Conservation (phyloP, 2,329 filamentous ascomycete species). For the Trichoderma breve region DNA sequence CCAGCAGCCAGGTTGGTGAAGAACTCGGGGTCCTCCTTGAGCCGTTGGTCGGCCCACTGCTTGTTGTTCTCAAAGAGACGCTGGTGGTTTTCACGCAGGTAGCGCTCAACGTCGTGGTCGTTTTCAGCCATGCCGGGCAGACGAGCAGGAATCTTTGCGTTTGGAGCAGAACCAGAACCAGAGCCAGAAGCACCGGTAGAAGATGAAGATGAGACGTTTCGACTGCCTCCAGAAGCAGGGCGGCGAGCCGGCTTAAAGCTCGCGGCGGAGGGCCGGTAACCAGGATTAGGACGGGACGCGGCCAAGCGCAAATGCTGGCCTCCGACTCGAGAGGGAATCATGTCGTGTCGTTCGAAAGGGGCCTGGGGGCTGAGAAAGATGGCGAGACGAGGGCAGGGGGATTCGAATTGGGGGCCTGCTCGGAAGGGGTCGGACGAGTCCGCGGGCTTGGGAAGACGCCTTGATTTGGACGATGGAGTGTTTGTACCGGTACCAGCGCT, state of each 20-base stretch:
- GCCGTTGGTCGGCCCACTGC: conserved; percentile 61
- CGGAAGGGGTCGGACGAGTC: conserved; percentile 1
- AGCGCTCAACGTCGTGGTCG: conserved; percentile 46
- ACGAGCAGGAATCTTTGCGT: not conserved
- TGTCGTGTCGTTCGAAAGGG: not conserved
- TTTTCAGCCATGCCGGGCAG: conserved; percentile 18
- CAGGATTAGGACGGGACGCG: not conserved
- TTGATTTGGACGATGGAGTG: not conserved
- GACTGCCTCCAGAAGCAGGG: not conserved
- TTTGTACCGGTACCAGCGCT: not conserved
- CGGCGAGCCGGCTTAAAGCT: not conserved
- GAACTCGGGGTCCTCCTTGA: conserved; percentile 59
- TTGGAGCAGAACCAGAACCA: not conserved
- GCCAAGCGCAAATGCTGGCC: conserved; percentile 16
- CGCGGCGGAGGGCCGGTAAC: not conserved
- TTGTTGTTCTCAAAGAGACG: conserved; percentile 68
- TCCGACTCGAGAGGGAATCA: conserved; percentile 17
- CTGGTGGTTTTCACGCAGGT: conserved; percentile 63
- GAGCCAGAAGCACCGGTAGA: not conserved
- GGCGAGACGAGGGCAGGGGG: not conserved
- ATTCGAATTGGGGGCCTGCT: not conserved
- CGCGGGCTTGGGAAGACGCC: not conserved
- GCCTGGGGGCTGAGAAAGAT: not conserved
- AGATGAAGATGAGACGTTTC: conserved; percentile 4
- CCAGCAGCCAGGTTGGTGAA: conserved; percentile 63